These are phyloP conservation scores for Biscogniauxia sp. DNA, from an alignment of 2,329 filamentous ascomycete genomes.

Conservation along the genomic window DNA sequence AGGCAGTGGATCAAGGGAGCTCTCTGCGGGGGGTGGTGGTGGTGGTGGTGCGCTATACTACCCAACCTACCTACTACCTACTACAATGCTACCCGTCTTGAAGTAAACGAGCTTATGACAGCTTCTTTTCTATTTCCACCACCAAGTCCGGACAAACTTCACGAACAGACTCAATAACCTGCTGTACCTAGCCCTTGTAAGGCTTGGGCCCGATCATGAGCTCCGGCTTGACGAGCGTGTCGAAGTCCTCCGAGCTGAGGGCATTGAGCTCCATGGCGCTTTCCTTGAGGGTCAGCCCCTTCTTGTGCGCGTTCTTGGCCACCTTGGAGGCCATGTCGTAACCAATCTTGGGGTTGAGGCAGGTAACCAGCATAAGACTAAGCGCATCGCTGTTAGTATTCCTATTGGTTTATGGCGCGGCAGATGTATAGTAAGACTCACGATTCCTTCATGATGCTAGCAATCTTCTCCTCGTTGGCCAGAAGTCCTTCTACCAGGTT, in stretches of 20 bases:
- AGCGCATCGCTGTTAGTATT: slow-evolving; percentile 3
- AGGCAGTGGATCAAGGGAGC: not conserved
- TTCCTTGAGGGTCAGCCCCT: slow-evolving; percentile 89
- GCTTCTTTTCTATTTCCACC: not conserved
- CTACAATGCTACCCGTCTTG: too few relatives aligned
- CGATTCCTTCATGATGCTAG: slow-evolving; percentile 89
- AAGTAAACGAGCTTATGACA: slow-evolving; percentile 10
- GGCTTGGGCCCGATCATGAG: slow-evolving; percentile 85
- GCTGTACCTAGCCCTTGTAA: slow-evolving; percentile 47
- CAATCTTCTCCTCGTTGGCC: slow-evolving; percentile 92
- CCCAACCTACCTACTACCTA: too few relatives aligned
- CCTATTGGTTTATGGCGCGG: not conserved
- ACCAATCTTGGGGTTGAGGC: slow-evolving; percentile 94
- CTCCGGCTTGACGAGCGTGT: slow-evolving; percentile 84
- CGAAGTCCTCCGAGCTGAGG: slow-evolving; percentile 84
- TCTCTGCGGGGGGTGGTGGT: not conserved
- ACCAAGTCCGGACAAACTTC: slow-evolving; percentile 17
- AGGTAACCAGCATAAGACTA: slow-evolving; percentile 96
- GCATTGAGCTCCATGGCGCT: slow-evolving; percentile 92
- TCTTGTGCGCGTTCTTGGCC: slow-evolving; percentile 98
- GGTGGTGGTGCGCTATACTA: not conserved
- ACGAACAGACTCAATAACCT: slow-evolving; percentile 20
- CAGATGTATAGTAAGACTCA: slow-evolving; percentile 45
- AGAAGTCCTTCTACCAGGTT: slow-evolving; percentile 85
- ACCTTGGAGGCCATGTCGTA: slow-evolving; percentile 98